These are phyloP conservation scores for Picea sitchensis DNA, from an alignment of 75 land plant genomes.

Conservation along the genomic window DNA sequence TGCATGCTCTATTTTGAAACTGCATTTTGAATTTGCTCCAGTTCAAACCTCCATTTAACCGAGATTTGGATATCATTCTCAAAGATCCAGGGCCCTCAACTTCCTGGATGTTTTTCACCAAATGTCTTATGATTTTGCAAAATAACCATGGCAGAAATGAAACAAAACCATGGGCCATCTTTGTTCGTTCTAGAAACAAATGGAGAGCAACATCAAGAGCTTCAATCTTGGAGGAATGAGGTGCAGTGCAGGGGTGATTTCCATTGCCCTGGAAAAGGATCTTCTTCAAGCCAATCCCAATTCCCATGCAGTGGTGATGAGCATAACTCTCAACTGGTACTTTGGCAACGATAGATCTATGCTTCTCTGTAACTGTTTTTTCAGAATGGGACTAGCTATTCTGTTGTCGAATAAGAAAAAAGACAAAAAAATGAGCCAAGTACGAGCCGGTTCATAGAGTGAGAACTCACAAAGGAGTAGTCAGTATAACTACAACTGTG, in stretches of 20 bases:
- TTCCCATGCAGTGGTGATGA: conserved; percentile 27
- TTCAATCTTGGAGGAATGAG: conserved; percentile 33
- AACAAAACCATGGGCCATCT: conserved; percentile 32
- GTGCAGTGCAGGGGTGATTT: conserved; percentile 10
- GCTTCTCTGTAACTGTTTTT: conserved; percentile 30
- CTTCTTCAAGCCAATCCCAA: conserved; percentile 28
- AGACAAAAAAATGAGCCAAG: conserved; percentile 18
- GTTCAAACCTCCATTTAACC: too few relatives aligned
- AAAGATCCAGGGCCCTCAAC: too few relatives aligned
- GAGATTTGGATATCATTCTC: too few relatives aligned
- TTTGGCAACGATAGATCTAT: too few relatives aligned
- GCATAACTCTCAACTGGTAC: too few relatives aligned
- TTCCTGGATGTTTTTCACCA: too few relatives aligned
- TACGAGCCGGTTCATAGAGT: conserved; percentile 37
- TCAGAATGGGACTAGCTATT: conserved; percentile 37
- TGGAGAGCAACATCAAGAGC: conserved; percentile 29
- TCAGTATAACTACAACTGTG: conserved; percentile 21
- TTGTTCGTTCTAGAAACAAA: conserved; percentile 40
- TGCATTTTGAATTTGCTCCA: too few relatives aligned
- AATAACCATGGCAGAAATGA: too few relatives aligned
- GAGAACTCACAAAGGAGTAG: conserved; percentile 44
- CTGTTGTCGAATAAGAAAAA: conserved; percentile 24
- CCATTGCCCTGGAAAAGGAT: conserved; percentile 37
- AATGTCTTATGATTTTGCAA: too few relatives aligned
- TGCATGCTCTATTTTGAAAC: too few relatives aligned